Base-by-base conservation (phyloP, 208 protist species). In the Blastocrithidia nonstop region DNA sequence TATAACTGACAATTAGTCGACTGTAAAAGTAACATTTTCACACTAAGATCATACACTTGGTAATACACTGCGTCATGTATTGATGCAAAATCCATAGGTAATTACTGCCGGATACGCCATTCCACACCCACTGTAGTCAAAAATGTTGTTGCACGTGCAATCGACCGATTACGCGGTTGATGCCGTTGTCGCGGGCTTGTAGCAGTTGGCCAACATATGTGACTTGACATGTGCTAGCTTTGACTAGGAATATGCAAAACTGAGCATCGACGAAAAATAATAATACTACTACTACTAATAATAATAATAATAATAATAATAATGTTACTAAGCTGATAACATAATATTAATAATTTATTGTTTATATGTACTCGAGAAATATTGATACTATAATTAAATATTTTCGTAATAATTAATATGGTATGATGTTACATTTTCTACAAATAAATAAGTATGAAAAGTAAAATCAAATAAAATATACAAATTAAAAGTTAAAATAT, bases 11-110 rank as follows among this genome's bases (percentile, higher is more conserved):
- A 59, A 59, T 11, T 76, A 82, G 35, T 88, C 80, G 8, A 68
- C 75, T 9, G 75, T 71, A 11, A 80, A 82, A 26, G 55, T 94
- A 19, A 71, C 73, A 6, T 93, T 92, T 41, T 88, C 75, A 15
- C 72, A 94, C 51, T 86, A 96, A 52, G 85, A 88, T 45, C 83
- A 96, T 64, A 96, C 89, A 1, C 51, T 96, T 13, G 89, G 89
- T 44, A 96, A 96, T 53, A 63, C 86, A 21, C 56, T 96, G 11
- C 78, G 89, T 3, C 77, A 96, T 50, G 81, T 94, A 6, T 58
- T 96, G 6, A 94, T 94, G 84, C 80, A 94, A 52, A 89, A 94
- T 47, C 66, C 71, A 1, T 66, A 84, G 6, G 80, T 93, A 15
- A 74, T 71, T 1, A 92, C 69, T 40, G 86, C 83, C 16, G 90